Base-by-base conservation (phyloP, 306 rosid species). In the Prunus salicina region DNA sequence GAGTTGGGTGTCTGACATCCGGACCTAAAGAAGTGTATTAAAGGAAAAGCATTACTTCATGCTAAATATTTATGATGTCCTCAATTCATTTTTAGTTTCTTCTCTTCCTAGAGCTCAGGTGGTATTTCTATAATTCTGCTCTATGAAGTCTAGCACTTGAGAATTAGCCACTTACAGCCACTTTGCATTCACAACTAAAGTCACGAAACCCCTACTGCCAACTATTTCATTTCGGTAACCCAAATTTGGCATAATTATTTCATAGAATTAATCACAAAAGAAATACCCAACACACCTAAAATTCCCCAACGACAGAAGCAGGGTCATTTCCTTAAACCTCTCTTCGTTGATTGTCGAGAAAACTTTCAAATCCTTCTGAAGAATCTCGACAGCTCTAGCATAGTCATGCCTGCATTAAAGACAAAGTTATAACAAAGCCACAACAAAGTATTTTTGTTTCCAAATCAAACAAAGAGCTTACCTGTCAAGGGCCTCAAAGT, bases 401-500 rank as follows among this genome's bases (percentile, higher is more conserved):
- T 90, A 82, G 8, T 89, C 97, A 20, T 88, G 91, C 87, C 97
- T 89, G 76, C 41, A 57, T 38, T 64, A 67, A 22, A 67, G 57
- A 63, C 34, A 56, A 30, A 27, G 24, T 32, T 16, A 69, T 24
- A 14, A 30, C 64, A 20, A 56, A 27, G 38, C 30, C 71, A 60
- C 27, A 43, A 24, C 18, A 64, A 9, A 24, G 71, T 74, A 43
- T 49, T 32, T 24, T 27, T 25, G 24, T 6, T 46, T 3, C 15
- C 2, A 3, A 58, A 16, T 10, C 6, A 18, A 18, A 25, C 55
- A 43, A 15, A 43, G 64, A 79, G 58, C 93, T 91, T 86, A 92
- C 95, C 85, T 87, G 82, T 92, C 90, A 76, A 92, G 87, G 32
- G 95, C 97, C 83, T 89, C 95, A 19, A 88, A 89, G 73, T 88